Percentiles rank a stretch among this genome's conserved stretches.
phyloP scores from a whole-genome alignment of 371 early-diverging fungal species.

The Smittium culicis region DNA sequence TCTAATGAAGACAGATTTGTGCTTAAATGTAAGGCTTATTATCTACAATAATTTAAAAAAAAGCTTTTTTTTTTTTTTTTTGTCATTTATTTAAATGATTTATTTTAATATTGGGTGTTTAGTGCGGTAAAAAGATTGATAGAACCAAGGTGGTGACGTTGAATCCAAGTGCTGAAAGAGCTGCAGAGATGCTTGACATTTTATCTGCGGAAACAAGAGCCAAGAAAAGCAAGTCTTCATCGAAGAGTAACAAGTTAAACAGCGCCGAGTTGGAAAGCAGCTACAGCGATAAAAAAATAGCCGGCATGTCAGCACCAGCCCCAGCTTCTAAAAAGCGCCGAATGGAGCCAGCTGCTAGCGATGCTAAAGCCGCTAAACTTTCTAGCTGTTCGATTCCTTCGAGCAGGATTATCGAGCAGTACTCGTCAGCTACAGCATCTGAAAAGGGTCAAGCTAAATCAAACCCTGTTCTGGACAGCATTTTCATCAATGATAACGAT shows the following conservation, averaged over 20 bases:
- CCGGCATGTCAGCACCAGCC: neutral
- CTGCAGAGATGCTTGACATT: neutral
- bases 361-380: neutral
- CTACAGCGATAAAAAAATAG: neutral
- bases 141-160: neutral
- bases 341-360: neutral
- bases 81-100: neutral
- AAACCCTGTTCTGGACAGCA: constrained; percentile 6
- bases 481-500: constrained; percentile 1
- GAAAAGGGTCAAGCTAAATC: neutral
- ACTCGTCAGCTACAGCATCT: neutral
- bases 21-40: constrained; percentile 10
- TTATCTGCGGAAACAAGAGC: neutral
- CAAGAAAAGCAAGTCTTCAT: neutral
- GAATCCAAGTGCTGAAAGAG: neutral
- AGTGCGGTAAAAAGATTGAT: neutral
- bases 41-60: neutral
- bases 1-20: constrained; percentile 33
- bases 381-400: neutral
- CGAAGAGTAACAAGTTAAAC: neutral
- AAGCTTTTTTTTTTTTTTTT: neutral
- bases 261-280: neutral
- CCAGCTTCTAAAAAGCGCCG: neutral
- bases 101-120: neutral
- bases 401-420: constrained; percentile 4